phyloP scores from a whole-genome alignment of 2,329 filamentous ascomycete species.

The Calonectria naviculata region DNA sequence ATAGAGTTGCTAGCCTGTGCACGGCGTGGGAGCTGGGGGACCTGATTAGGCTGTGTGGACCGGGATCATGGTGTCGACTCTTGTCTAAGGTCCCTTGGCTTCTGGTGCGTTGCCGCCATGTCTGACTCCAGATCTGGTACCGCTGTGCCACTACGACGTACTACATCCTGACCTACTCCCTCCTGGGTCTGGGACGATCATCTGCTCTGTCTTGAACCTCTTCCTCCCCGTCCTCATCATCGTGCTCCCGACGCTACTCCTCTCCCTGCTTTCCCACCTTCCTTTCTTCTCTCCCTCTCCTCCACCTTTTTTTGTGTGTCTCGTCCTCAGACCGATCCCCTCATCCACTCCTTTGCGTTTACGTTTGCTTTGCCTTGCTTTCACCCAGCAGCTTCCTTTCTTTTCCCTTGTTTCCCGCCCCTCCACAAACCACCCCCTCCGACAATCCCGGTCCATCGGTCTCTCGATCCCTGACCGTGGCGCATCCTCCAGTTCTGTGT shows the following conservation, averaged over 20 bases:
- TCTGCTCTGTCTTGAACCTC: constrained; percentile 17
- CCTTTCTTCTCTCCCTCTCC: constrained; percentile 26
- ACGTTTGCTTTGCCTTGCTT: constrained; percentile 9
- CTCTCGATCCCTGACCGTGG: constrained; percentile 14
- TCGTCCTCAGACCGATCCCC: background rate
- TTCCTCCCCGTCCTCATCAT: constrained; percentile 23
- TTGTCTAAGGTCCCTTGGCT: background rate
- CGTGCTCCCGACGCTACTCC: background rate
- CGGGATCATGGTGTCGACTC: background rate
- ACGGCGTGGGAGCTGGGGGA: background rate
- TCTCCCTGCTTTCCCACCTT: constrained; percentile 21
- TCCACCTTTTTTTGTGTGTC: constrained; percentile 16
- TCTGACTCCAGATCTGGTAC: background rate
- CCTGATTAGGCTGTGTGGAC: constrained; percentile 7
- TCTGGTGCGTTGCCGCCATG: background rate
- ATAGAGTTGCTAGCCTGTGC: background rate
- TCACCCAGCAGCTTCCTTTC: constrained; percentile 7
- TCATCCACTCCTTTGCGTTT: background rate
- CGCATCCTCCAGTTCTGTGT: background rate
- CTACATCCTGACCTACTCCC: background rate
- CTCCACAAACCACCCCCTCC: constrained; percentile 8
- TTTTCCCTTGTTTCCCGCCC: constrained; percentile 8
- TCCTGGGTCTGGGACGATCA: background rate
- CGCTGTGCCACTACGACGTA: background rate
- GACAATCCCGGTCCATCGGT: constrained; percentile 16